A percentile compares a stretch with the other conserved stretches of the same genome.
These are phyloP conservation scores for Maudiozyma serrabonitensis DNA, from an alignment of 805 yeast genomes.

Conservation along the genomic window DNA sequence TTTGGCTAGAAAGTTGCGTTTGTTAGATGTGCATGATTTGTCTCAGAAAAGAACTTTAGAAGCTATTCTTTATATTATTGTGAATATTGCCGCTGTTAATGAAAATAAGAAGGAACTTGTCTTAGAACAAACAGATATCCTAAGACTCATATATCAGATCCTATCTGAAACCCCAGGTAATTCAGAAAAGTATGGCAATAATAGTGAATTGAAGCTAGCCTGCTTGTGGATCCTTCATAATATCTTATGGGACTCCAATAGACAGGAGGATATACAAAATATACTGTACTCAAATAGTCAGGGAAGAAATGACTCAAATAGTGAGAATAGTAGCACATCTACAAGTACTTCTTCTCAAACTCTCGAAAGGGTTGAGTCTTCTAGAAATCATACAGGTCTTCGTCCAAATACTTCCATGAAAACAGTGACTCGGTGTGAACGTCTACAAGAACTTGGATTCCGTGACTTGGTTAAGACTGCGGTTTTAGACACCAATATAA, in stretches of 20 bases:
- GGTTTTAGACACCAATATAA: slow-evolving; percentile 18
- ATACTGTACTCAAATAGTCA: slow-evolving; percentile 11
- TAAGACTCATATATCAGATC: slow-evolving; percentile 19
- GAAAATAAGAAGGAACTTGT: slow-evolving; percentile 27
- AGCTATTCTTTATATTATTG: slow-evolving; percentile 26
- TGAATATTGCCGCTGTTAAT: slow-evolving; percentile 27
- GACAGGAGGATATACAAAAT: slow-evolving; percentile 6
- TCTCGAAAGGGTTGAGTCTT: too few relatives aligned
- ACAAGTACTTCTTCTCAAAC: too few relatives aligned
- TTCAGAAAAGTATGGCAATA: slow-evolving; percentile 14
- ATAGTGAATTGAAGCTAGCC: slow-evolving; percentile 23
- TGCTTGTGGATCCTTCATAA: slow-evolving; percentile 27
- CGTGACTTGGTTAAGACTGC: slow-evolving; percentile 23
- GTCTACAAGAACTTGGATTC: slow-evolving; percentile 21
- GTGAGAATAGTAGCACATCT: not conserved
- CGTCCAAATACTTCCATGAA: not conserved
- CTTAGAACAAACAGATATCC: slow-evolving; percentile 24
- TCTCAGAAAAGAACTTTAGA: slow-evolving; percentile 22
- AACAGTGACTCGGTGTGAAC: slow-evolving; percentile 23
- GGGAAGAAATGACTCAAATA: slow-evolving; percentile 11
- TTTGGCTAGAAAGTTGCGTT: slow-evolving; percentile 22
- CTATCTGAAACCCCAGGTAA: slow-evolving; percentile 14
- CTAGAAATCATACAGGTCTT: slow-evolving; percentile 1
- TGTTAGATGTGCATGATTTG: slow-evolving; percentile 14
- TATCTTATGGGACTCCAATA: slow-evolving; percentile 25